Evolutionary conservation across 1,139 yeast species (phyloP).

Genomic region (Kluyveromyces sp.): DNA sequence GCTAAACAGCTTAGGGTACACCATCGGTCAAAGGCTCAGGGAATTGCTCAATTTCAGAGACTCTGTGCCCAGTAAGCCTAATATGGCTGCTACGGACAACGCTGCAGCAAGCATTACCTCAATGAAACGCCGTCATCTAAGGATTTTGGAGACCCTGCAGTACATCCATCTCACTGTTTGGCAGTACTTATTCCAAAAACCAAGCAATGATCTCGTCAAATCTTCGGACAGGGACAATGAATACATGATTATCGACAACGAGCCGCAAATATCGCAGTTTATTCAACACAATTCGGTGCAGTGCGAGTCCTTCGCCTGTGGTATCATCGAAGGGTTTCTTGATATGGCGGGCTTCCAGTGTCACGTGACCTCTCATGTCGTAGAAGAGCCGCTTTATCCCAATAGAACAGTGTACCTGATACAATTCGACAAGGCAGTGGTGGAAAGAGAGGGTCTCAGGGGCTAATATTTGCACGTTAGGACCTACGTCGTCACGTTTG

Average conservation of each 20-base stretch:
- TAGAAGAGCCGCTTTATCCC: slow-evolving; percentile 57
- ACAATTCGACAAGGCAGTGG: slow-evolving; percentile 58
- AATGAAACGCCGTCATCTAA: slow-evolving; percentile 49
- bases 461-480: background rate
- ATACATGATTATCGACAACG: slow-evolving; percentile 78
- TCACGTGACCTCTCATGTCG: slow-evolving; percentile 78
- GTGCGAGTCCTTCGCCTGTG: slow-evolving; percentile 51
- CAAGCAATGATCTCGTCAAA: slow-evolving; percentile 82
- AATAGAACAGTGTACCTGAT: slow-evolving; percentile 77
- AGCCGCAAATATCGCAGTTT: slow-evolving; percentile 69
- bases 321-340: slow-evolving; percentile 83
- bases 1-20: slow-evolving; percentile 69
- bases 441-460: slow-evolving; percentile 43
- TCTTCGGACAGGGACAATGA: slow-evolving; percentile 78
- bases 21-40: slow-evolving; percentile 53
- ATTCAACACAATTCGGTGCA: slow-evolving; percentile 52
- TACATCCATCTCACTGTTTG: slow-evolving; percentile 79
- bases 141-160: slow-evolving; percentile 71
- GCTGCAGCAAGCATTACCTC: slow-evolving; percentile 21
- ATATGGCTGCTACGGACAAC: slow-evolving; percentile 16
- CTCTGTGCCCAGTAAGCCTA: slow-evolving; percentile 25
- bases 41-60: slow-evolving; percentile 55
- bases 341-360: slow-evolving; percentile 79
- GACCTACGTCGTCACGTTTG: background rate
- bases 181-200: slow-evolving; percentile 72